These are phyloP conservation scores for Calonectria multiphialidica DNA, from an alignment of 2,329 filamentous ascomycete genomes.

Conservation along the genomic window DNA sequence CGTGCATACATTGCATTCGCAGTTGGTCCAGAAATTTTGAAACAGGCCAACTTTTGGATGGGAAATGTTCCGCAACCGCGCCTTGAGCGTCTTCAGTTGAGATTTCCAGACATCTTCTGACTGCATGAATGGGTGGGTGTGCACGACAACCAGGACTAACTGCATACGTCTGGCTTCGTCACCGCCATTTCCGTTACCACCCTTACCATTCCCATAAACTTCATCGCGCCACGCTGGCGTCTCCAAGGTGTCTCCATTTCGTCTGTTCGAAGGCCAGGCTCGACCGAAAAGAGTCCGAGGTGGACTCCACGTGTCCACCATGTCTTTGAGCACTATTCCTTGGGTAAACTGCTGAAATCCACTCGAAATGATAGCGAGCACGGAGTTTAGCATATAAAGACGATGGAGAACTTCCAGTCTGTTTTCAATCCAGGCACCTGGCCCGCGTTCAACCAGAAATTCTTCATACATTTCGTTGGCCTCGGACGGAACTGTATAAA, in stretches of 20 bases:
- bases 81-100: neutral
- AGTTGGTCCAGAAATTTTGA: neutral
- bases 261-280: neutral
- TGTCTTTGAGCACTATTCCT: neutral
- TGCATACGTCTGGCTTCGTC: neutral
- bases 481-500: neutral
- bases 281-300: neutral
- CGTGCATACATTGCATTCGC: neutral
- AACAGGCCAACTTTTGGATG: neutral
- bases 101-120: neutral
- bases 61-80: neutral
- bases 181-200: neutral
- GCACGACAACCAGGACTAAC: neutral
- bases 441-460: neutral
- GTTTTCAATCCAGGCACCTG: neutral
- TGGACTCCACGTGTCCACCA: neutral
- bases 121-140: neutral
- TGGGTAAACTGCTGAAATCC: neutral
- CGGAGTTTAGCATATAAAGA: neutral
- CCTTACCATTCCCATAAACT: neutral
- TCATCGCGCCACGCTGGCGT: neutral
- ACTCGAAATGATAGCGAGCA: neutral
- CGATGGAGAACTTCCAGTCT: neutral
- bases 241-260: neutral
- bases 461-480: neutral